Base-by-base conservation (phyloP, 768 basidiomycete genomes). In the Ramaria sp. region DNA sequence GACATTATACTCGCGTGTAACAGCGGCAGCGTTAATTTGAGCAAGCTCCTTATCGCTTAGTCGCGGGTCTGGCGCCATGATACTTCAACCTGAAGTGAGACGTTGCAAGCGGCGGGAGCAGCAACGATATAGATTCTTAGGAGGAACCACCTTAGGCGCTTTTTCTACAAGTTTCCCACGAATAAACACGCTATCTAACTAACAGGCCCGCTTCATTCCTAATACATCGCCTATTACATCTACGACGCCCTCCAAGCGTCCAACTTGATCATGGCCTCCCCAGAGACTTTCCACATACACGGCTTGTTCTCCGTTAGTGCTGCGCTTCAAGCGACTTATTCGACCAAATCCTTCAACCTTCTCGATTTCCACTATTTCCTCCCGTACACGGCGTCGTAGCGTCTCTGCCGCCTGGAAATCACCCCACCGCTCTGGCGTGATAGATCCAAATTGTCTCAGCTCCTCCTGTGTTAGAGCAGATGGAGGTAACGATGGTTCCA, bases 1-100 rank as follows among this genome's bases (percentile, higher is more conserved):
- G 59, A 93, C 88, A 61, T 79, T 82, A 71, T 88, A 93, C 70
- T 91, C 84, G 64, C 78, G 81, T 50, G 89, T 91, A 48, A 91
- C 91, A 32, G 91, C 91, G 48, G 89, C 87, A 49, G 88, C 87
- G 66, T 91, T 90, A 66, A 91, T 83, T 49, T 79, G 76, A 52
- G 86, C 84, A 62, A 89, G 68, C 65, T 89, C 86, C 60, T 67
- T 75, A 67, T 88, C 82, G 64, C 73, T 83, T 50, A 88, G 68
- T 58, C 84, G 78, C 62, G 84, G 74, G 67, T 79, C 69, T 58
- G 66, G 65, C 56, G 60, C 61, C 74, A 71, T 75, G 15, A 18
- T 47, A 8, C 45, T 25, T 16, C 15, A 47, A 24, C 24, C 15
- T 43, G 42, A n/a, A 47, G 25, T n/a, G 39, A 39, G 18, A 32